A percentile compares a stretch with the other conserved stretches of the same genome.
phyloP scores from a whole-genome alignment of 345 rosid genomes.

The Turritis glabra region DNA sequence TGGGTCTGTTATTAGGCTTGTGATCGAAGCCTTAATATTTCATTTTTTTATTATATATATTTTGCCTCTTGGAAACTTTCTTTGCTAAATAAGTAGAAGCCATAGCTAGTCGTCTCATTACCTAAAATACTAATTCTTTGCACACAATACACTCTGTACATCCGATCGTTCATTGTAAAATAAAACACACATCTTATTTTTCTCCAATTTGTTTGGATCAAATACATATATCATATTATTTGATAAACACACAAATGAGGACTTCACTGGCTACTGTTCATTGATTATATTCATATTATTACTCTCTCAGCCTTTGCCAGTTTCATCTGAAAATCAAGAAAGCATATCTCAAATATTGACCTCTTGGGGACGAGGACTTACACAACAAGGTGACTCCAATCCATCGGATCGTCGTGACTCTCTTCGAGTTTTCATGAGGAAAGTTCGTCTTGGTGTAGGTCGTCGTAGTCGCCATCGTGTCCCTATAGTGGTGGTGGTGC shows the following conservation, averaged over 20 bases:
- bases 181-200: neutral
- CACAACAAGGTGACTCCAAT: conserved; percentile 5
- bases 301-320: conserved; percentile 2
- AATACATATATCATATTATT: too few species aligned
- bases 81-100: too few species aligned
- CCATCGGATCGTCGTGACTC: neutral
- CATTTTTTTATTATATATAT: neutral
- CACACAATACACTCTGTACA: too few species aligned
- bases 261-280: conserved; percentile 15
- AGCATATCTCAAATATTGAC: neutral
- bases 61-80: neutral
- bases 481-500: neutral
- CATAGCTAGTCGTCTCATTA: too few species aligned
- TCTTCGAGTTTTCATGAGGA: conserved; percentile 28
- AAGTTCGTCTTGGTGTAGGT: conserved; percentile 2
- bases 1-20: neutral
- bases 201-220: neutral
- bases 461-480: neutral
- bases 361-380: conserved; percentile 2
- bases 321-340: conserved; percentile 5
- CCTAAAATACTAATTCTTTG: neutral
- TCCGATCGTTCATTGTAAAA: too few species aligned
- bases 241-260: conserved; percentile 5
- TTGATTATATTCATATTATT: neutral
- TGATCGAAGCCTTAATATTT: neutral